Base-by-base conservation (phyloP, 345 rosid genomes). In the Cardiospermum halicacabum region DNA sequence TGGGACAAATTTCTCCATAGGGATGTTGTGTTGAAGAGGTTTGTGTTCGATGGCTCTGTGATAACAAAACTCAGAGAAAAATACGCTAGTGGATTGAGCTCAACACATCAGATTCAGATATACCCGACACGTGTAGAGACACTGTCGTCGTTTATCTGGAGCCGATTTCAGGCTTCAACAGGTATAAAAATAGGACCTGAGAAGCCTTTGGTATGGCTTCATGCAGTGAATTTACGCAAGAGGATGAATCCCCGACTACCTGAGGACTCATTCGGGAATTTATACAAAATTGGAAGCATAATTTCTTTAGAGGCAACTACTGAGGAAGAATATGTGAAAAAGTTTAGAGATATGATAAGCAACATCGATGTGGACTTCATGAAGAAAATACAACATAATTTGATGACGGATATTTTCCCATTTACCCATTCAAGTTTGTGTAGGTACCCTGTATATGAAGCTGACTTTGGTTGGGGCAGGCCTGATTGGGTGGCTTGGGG, bases 101-200 rank as follows among this genome's bases (percentile, higher is more conserved):
- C 47, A 40, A 48, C 27, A 28, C 42, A 60, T n/a, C n/a, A n/a
- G n/a, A n/a, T n/a, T 7, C 22, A 43, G n/a, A 51, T 42, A 8
- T 68, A 60, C 0, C 67, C 82, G 0, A 69, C 84, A 2, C 73
- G 84, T 0, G 54, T 81, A 7, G 82, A 84, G 54, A 80, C 80
- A 13, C 64, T 84, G 40, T 78, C 85, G 0, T 61, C 65, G 22
- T 78, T 84, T 45, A 70, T 81, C 31, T 81, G 81, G 81, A 75
- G 55, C 28, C 77, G 85, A 2, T 74, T 69, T 62, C 63, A 54
- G 66, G 75, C 75, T 16, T 59, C 79, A 4, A 66, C 63, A 8
- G 43, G 67, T 11, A 22, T 47, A 40, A 67, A 76, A 64, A 2
- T 42, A n/a, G 34, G 42, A n/a, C 10, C n/a, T n/a, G n/a, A n/a